A percentile compares a stretch with the other conserved stretches of the same genome.
These are phyloP conservation scores for Dryas drummondii DNA, from an alignment of 306 rosid species.

Conservation along the genomic window DNA sequence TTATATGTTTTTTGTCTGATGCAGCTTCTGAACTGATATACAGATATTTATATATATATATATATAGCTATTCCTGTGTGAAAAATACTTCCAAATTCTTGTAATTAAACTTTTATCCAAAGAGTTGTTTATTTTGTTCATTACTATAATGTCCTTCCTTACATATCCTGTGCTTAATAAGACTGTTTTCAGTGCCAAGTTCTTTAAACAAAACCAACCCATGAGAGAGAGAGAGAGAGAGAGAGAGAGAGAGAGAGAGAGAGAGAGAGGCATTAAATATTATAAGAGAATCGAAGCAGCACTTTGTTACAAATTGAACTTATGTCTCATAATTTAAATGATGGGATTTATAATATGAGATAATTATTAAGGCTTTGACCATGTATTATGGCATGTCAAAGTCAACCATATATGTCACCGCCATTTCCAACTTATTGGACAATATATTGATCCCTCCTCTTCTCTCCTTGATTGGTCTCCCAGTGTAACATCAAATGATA, in stretches of 20 bases:
- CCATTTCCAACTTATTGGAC: slow-evolving; percentile 27
- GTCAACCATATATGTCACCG: slow-evolving; percentile 37
- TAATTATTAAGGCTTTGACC: slow-evolving; percentile 17
- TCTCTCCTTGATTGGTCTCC: slow-evolving; percentile 22
- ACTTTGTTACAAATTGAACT: background rate
- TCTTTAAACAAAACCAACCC: background rate
- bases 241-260: too few relatives aligned
- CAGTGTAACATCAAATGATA: slow-evolving; percentile 30
- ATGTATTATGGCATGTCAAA: slow-evolving; percentile 8
- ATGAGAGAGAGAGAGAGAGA: too few relatives aligned
- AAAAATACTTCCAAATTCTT: slow-evolving; percentile 12
- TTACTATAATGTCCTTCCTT: background rate
- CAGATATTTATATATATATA: background rate
- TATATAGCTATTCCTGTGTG: background rate
- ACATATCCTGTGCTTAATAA: background rate
- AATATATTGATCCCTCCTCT: background rate
- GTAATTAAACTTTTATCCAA: background rate
- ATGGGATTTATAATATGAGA: background rate
- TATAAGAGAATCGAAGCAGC: too few relatives aligned
- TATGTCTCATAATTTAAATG: background rate
- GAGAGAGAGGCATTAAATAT: too few relatives aligned
- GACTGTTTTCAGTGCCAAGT: background rate
- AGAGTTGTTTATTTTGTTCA: background rate
- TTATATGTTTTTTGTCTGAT: background rate
- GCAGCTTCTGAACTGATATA: background rate